Evolutionary conservation across 768 basidiomycete species (phyloP).

Genomic region (Agaricus blazei): DNA sequence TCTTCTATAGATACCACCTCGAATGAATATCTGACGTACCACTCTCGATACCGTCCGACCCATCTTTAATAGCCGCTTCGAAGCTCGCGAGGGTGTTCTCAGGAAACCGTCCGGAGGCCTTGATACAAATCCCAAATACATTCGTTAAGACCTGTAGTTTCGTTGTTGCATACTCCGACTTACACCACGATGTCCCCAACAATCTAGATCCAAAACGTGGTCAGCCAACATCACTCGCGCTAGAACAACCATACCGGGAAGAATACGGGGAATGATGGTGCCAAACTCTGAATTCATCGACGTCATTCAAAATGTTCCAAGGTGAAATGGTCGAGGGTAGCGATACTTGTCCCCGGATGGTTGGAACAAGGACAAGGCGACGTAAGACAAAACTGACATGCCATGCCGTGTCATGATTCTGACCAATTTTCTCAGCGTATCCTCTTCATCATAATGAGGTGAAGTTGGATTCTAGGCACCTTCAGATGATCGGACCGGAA

Average conservation of each 20-base stretch:
- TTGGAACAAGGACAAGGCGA: too few species aligned
- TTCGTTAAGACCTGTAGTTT: not conserved
- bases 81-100: slow-evolving; percentile 97
- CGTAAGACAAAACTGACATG: too few species aligned
- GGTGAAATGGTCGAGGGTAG: too few species aligned
- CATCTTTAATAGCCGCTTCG: slow-evolving; percentile 90
- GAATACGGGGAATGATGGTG: not conserved
- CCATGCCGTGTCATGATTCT: too few species aligned
- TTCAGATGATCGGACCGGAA: too few species aligned
- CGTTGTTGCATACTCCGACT: slow-evolving; percentile 11
- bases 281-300: too few species aligned
- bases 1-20: not conserved
- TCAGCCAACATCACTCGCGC: not conserved
- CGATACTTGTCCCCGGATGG: too few species aligned
- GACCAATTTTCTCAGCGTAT: too few species aligned
- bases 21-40: slow-evolving; percentile 55
- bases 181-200: slow-evolving; percentile 51
- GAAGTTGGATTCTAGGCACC: too few species aligned
- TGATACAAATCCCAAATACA: not conserved
- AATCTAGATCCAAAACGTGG: not conserved
- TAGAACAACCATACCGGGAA: slow-evolving; percentile 24
- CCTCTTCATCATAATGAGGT: too few species aligned
- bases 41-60: slow-evolving; percentile 95
- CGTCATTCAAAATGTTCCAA: too few species aligned
- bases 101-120: slow-evolving; percentile 86